A percentile compares a stretch with the other conserved stretches of the same genome.
phyloP scores from a whole-genome alignment of 257 asterid species.

The Paraleonurus japonicus region DNA sequence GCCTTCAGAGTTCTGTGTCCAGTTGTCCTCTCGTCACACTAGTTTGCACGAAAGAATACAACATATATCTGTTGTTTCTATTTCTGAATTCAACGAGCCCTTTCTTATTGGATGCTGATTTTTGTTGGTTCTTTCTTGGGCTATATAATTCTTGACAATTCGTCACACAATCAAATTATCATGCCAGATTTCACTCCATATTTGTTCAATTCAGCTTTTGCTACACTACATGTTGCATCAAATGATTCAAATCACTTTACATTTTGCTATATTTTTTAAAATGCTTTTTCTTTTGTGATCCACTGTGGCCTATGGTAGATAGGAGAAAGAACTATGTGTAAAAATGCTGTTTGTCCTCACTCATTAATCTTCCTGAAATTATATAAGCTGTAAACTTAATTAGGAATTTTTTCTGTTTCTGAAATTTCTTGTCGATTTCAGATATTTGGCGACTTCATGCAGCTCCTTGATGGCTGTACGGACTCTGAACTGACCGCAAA shows the following conservation, averaged over 20 bases:
- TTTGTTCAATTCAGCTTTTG: background rate
- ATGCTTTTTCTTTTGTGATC: background rate
- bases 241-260: background rate
- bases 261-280: background rate
- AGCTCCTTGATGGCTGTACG: constrained; percentile 24
- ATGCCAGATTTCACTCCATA: background rate
- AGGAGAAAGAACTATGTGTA: background rate
- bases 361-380: background rate
- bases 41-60: background rate
- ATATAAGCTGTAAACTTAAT: background rate
- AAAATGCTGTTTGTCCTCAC: too few species aligned
- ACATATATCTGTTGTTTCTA: background rate
- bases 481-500: constrained; percentile 38
- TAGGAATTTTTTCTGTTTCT: background rate
- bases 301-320: background rate
- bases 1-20: background rate
- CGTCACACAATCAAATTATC: background rate
- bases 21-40: background rate
- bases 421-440: background rate
- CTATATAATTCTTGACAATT: background rate
- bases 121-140: background rate
- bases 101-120: background rate
- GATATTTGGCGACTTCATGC: constrained; percentile 22
- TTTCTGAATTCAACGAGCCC: background rate
- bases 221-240: background rate